A percentile compares a stretch with the other conserved stretches of the same genome.
These are phyloP conservation scores for Alternaria ethzedia DNA, from an alignment of 2,329 filamentous ascomycete genomes.

Conservation along the genomic window DNA sequence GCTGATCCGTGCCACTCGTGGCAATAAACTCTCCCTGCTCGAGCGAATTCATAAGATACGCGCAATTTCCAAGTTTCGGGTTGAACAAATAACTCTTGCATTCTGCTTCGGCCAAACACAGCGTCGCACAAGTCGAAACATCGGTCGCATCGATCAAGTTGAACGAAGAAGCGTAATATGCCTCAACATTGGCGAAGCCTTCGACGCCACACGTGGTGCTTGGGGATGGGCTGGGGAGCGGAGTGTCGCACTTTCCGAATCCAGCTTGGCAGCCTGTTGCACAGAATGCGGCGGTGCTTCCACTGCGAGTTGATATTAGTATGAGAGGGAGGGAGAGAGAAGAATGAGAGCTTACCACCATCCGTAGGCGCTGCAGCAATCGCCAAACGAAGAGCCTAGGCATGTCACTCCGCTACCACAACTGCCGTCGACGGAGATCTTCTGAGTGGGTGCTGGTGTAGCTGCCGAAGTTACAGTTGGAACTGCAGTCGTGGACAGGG, in stretches of 20 bases:
- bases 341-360: conserved; percentile 30
- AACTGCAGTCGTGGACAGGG: background rate
- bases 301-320: conserved; percentile 22
- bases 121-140: conserved; percentile 14
- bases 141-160: conserved; percentile 16
- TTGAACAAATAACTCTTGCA: conserved; percentile 22
- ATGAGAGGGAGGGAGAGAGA: background rate
- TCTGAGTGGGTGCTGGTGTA: conserved; percentile 15
- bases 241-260: conserved; percentile 30
- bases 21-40: conserved; percentile 2
- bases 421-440: conserved; percentile 31
- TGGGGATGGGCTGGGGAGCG: conserved; percentile 2
- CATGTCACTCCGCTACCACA: conserved; percentile 38
- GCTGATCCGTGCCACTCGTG: conserved; percentile 1
- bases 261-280: conserved; percentile 39
- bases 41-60: background rate
- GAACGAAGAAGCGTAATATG: conserved; percentile 23
- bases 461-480: conserved; percentile 3
- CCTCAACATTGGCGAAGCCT: conserved; percentile 18
- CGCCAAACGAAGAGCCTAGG: conserved; percentile 50
- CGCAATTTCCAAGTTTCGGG: conserved; percentile 2
- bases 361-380: conserved; percentile 54
- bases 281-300: conserved; percentile 36
- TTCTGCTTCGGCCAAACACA: conserved; percentile 17
- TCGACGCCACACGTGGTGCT: conserved; percentile 14